Percentiles rank a stretch among this genome's conserved stretches.
These are phyloP conservation scores for Didymella pomorum DNA, from an alignment of 2,329 filamentous ascomycete species.

Conservation along the genomic window DNA sequence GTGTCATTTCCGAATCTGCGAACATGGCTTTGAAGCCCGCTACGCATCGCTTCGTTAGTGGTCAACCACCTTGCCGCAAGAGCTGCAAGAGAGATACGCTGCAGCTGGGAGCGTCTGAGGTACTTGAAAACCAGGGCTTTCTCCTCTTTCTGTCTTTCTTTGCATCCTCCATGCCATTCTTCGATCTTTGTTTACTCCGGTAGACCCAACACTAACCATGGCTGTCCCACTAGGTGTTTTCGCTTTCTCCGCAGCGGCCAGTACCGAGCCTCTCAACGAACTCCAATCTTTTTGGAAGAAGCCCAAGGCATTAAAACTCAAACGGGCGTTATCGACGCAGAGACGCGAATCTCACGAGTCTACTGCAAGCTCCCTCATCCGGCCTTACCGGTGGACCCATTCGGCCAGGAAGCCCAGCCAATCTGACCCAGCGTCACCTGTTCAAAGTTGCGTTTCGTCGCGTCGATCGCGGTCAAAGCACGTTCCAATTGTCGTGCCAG, in stretches of 20 bases:
- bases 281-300: slow-evolving; percentile 45
- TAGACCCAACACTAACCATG: slow-evolving; percentile 48
- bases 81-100: slow-evolving; percentile 40
- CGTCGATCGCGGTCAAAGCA: slow-evolving; percentile 50
- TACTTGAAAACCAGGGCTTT: slow-evolving; percentile 44
- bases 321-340: slow-evolving; percentile 39
- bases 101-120: slow-evolving; percentile 39
- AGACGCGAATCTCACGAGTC: slow-evolving; percentile 39
- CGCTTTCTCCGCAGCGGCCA: slow-evolving; percentile 46
- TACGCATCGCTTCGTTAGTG: slow-evolving; percentile 33
- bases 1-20: slow-evolving; percentile 41
- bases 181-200: slow-evolving; percentile 7
- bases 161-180: slow-evolving; percentile 28
- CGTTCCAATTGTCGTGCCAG: slow-evolving; percentile 55
- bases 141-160: slow-evolving; percentile 36
- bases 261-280: slow-evolving; percentile 46
- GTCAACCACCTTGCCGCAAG: slow-evolving; percentile 43
- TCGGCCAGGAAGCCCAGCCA: slow-evolving; percentile 31
- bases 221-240: slow-evolving; percentile 50
- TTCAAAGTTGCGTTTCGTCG: slow-evolving; percentile 32
- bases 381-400: slow-evolving; percentile 33
- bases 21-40: slow-evolving; percentile 39
- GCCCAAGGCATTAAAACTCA: slow-evolving; percentile 41
- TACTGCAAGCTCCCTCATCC: slow-evolving; percentile 41
- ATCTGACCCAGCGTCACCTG: slow-evolving; percentile 31